Percentiles rank a stretch among this genome's conserved stretches.
Conservation (phyloP, 2,329 filamentous ascomycete species). For the Aspergillus felis region DNA sequence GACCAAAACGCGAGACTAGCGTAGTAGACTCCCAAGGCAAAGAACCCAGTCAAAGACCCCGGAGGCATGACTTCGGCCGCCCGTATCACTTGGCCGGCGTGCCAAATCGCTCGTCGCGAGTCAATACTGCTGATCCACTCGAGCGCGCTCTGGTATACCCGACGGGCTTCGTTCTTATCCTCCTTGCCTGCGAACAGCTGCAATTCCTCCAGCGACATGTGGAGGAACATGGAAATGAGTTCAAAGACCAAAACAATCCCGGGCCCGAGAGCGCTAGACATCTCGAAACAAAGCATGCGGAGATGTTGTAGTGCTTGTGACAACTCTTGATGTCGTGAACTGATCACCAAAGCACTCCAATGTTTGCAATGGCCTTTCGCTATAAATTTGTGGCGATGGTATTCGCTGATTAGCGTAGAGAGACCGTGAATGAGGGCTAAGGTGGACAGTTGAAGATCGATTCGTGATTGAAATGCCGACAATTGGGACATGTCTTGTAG, state of each 20-base stretch:
- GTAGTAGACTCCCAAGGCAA: slow-evolving; percentile 66
- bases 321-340: slow-evolving; percentile 60
- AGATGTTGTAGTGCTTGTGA: slow-evolving; percentile 55
- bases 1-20: slow-evolving; percentile 66
- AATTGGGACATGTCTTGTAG: slow-evolving; percentile 56
- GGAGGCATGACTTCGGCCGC: slow-evolving; percentile 54
- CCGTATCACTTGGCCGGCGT: slow-evolving; percentile 64
- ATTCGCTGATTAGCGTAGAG: slow-evolving; percentile 64
- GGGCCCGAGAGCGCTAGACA: slow-evolving; percentile 11
- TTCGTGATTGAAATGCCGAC: slow-evolving; percentile 44
- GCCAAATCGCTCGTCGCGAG: slow-evolving; percentile 52
- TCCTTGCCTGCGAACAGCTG: slow-evolving; percentile 44
- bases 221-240: slow-evolving; percentile 33
- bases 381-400: slow-evolving; percentile 51
- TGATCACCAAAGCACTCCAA: slow-evolving; percentile 45
- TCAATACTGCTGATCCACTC: slow-evolving; percentile 37
- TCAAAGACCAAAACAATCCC: slow-evolving; percentile 34
- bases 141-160: slow-evolving; percentile 30
- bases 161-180: slow-evolving; percentile 36
- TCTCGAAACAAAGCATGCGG: slow-evolving; percentile 32
- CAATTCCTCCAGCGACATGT: slow-evolving; percentile 42
- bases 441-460: slow-evolving; percentile 56
- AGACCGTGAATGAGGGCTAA: slow-evolving; percentile 62
- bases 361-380: slow-evolving; percentile 39
- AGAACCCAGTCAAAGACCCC: slow-evolving; percentile 60